These are phyloP conservation scores for Ustilago crameri DNA, from an alignment of 1,284 basidiomycete species.

Conservation along the genomic window DNA sequence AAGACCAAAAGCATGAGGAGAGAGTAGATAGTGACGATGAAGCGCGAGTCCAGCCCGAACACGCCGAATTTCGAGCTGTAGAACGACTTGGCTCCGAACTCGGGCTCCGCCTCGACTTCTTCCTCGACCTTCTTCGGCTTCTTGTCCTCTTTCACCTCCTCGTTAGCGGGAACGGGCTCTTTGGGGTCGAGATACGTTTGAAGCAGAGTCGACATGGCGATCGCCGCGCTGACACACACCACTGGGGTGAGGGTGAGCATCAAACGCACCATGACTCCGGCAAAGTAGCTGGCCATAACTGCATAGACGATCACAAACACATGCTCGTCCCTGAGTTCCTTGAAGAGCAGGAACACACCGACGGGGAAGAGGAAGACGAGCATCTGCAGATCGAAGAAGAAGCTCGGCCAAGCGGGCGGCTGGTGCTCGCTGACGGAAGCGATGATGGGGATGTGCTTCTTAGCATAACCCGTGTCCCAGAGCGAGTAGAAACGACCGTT, in stretches of 20 bases:
- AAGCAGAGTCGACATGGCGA: conserved; percentile 87
- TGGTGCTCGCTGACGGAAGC: conserved; percentile 99
- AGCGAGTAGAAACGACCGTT: conserved; percentile 99
- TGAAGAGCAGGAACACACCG: conserved; percentile 93
- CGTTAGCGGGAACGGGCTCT: conserved; percentile 71
- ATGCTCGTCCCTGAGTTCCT: conserved; percentile 92
- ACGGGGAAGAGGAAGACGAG: conserved; percentile 98
- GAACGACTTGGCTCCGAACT: conserved; percentile 22
- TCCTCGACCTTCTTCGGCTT: conserved; percentile 3
- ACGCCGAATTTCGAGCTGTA: conserved; percentile 73
- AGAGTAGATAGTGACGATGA: conserved; percentile 81
- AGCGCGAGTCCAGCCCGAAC: conserved; percentile 84
- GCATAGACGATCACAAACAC: conserved; percentile 99
- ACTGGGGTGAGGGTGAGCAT: conserved; percentile 93
- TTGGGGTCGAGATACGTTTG: conserved; percentile 84
- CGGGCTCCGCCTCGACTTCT: conserved; percentile 15
- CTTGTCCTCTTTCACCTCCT: conserved; percentile 52
- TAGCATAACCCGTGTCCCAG: conserved; percentile 99
- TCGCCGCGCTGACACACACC: conserved; percentile 89
- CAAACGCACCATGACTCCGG: conserved; percentile 97
- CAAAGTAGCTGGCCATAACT: conserved; percentile 95
- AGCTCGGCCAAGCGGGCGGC: conserved; percentile 98
- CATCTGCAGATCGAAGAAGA: conserved; percentile 99
- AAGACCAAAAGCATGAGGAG: conserved; percentile 82
- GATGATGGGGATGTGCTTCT: conserved; percentile 96